Base-by-base conservation (phyloP, 805 yeast genomes). In the Teunomyces pallodes region DNA sequence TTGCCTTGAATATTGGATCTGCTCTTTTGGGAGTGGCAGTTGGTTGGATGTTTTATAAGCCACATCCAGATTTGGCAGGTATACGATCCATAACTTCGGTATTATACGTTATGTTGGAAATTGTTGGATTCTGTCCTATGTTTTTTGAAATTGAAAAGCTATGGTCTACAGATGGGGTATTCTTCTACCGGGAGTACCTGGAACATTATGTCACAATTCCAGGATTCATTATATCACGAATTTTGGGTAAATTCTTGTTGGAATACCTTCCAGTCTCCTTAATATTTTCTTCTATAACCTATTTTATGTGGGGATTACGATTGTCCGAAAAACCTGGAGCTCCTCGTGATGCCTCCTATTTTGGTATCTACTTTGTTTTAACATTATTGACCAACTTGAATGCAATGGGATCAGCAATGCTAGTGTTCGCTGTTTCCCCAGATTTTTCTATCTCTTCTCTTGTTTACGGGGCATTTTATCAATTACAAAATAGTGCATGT, bases 401-500 rank as follows among this genome's bases (percentile, higher is more conserved):
- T 43, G 76, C 84, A 8, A 77, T 84, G 69, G 70, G 82, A 5
- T 65, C 76, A 51, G 87, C 86, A 0, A 73, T 76, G 58, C 54
- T 60, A 50, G 69, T 75, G 8, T 83, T 84, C 38, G 76, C 89
- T 0, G 52, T 83, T 4, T 73, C 83, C 2, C 63, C 86, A 41
- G 85, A 83, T 54, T 84, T 83, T 51, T 65, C 89, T 1, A 67
- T 75, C 27, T 84, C 90, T 1, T 72, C 86, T 0, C 66, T 86
- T 47, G 64, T 82, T 12, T 75, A 81, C 30, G 86, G 86, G 57
- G 61, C 82, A 46, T 76, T 82, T 51, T 86, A 81, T 60, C 87
- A 90, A 31, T 67, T 86, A 26, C 89, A 87, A 57, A 80, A 87
- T 46, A 79, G 86, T 75, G 88, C 89, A 0, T 84, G 89, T 62